Base-by-base conservation (phyloP, 768 basidiomycete species). In the Lactarius sp. region DNA sequence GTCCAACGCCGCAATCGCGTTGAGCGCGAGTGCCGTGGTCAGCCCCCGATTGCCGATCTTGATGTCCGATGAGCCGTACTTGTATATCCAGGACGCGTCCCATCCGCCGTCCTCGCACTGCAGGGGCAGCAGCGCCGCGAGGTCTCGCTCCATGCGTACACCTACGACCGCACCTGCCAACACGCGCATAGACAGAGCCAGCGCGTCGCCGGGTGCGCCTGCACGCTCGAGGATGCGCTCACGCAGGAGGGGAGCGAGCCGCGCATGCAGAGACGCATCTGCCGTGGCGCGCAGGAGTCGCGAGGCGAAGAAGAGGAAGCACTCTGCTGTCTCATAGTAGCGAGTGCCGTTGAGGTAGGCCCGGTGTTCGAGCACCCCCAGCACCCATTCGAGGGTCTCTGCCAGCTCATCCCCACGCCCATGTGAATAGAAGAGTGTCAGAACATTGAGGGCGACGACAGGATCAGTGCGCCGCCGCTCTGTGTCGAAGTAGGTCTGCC, bases 111-210 rank as follows among this genome's bases (percentile, higher is more conserved):
- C 83, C 62, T 80, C 79, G 60, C 73, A 74, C 66, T 85, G 84
- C 62, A 82, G 69, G 5, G 75, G 70, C 3, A 81, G 75, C 8
- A 86, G 76, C 20, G 72, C 69, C 8, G 75, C 72, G 8, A 82
- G 65, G 69, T 85, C 84, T 2, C 77, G 71, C 16, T 78, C 73
- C 67, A 81, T 73, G 33, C 70, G 67, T 18, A 83, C 55, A 6
- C 77, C 81, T 13, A 80, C 73, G 12, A 70, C 73, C 1, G 75
- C 71, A 46, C 79, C 79, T 1, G 78, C 78, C 20, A 82, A 64
- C 52, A 86, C 75, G 0, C 84, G 82, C 81, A 83, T 82, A 0
- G 82, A 80, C 1, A 85, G 78, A 6, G 81, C 81, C n/a, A 84
- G 71, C 2, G 83, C 76, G 67, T 83, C 83, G 27, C 80, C 82